Evolutionary conservation across 148 eudicot genomes (phyloP), one percentile per base, ranked within the genome.

Genomic region (Salicornia ramosissima): DNA sequence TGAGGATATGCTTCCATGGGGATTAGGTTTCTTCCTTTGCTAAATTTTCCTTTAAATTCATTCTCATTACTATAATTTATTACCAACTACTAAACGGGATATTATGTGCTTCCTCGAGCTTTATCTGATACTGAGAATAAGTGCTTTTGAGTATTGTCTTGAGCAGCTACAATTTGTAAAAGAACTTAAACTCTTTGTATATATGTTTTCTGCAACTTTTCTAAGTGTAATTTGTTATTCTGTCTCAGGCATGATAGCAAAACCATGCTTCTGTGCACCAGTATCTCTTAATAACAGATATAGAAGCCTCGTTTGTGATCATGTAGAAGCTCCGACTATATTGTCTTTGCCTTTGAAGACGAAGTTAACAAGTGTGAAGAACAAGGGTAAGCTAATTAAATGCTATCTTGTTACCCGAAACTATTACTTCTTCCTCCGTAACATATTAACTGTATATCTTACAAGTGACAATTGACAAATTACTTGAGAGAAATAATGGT

Each of bases 161-260:
- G n/a, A n/a, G n/a, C n/a, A n/a, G n/a, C n/a, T n/a, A n/a, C n/a
- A n/a, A n/a, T n/a, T n/a, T n/a, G n/a, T n/a, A n/a, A n/a, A n/a
- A n/a, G n/a, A n/a, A n/a, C n/a, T n/a, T n/a, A n/a, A n/a, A n/a
- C n/a, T n/a, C n/a, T n/a, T n/a, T n/a, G n/a, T n/a, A n/a, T n/a
- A n/a, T n/a, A n/a, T n/a, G n/a, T n/a, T n/a, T n/a, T n/a, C n/a
- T n/a, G 34, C 36, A 58, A 6, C 3, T 31, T 15, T 29, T 29
- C 61, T 58, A 14, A 58, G 4, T 39, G 45, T 19, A 2, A 10
- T 36, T 36, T 21, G 5, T 10, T 34, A 21, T 67, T 42, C 10
- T 60, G 49, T 67, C 21, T 5, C 75, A 59, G 76, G 55, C 19
- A 56, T 62, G 21, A 52, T 66, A 36, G 56, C 62, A 42, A 60